phyloP scores from a whole-genome alignment of 345 rosid genomes.

The Lepidium didymum region DNA sequence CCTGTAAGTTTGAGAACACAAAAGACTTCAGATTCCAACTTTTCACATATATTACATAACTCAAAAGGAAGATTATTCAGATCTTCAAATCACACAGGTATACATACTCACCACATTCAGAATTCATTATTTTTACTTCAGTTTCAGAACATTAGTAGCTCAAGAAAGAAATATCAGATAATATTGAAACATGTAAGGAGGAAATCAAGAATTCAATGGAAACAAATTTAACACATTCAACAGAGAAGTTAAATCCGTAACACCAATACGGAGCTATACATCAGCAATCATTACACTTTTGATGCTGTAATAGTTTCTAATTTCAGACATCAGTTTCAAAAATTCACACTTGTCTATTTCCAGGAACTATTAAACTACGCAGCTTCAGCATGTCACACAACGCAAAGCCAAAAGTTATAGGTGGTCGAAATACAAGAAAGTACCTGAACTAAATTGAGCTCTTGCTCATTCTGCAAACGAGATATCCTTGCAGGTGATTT shows the following conservation, averaged over 20 bases:
- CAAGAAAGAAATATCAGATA: background rate
- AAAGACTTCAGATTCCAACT: conserved; percentile 7
- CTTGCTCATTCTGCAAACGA: conserved; percentile 90
- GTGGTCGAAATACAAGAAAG: conserved; percentile 18
- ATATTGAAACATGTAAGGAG: background rate
- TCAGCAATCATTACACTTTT: background rate
- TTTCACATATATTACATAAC: background rate
- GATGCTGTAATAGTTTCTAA: background rate
- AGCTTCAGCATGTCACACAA: background rate
- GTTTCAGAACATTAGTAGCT: background rate
- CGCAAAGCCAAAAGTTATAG: background rate
- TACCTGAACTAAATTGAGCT: conserved; percentile 90
- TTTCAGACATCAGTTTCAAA: background rate
- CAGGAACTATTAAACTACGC: background rate
- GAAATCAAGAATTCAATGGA: background rate
- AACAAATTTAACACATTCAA: background rate
- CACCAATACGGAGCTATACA: background rate
- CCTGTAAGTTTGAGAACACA: conserved; percentile 47
- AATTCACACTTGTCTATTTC: background rate
- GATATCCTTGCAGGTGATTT: conserved; percentile 86
- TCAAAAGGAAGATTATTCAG: conserved; percentile 1
- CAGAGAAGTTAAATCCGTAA: background rate
- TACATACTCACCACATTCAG: background rate
- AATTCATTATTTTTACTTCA: background rate
- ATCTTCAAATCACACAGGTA: background rate